Evolutionary conservation across 345 rosid species (phyloP).

Genomic region (Ceriops decandra): DNA sequence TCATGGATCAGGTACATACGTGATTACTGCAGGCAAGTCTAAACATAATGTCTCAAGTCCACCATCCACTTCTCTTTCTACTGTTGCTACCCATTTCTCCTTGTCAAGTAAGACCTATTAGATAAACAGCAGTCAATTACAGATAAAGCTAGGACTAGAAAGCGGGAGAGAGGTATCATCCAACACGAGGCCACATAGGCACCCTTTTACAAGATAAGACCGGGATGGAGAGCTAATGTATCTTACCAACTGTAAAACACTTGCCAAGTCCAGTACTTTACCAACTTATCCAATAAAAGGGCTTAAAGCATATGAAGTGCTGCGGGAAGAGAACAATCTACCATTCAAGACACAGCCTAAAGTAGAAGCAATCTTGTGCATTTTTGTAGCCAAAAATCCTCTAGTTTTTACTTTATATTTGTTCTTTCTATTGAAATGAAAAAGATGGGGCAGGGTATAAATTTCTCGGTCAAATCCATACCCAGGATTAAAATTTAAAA

Average conservation of each 20-base stretch:
- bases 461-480: too few species aligned
- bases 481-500: too few species aligned
- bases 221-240: background rate
- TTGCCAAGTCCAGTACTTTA: background rate
- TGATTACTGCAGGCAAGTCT: conserved; percentile 83
- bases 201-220: background rate
- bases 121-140: conserved; percentile 23
- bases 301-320: background rate
- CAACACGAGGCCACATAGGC: background rate
- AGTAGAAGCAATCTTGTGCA: background rate
- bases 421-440: too few species aligned
- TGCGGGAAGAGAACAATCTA: too few species aligned
- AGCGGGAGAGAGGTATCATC: background rate
- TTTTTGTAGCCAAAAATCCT: background rate
- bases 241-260: background rate
- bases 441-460: too few species aligned
- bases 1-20: conserved; percentile 37
- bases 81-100: conserved; percentile 61
- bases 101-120: conserved; percentile 80
- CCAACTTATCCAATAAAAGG: background rate
- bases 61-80: conserved; percentile 95
- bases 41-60: conserved; percentile 79
- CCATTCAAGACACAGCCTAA: background rate
- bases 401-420: too few species aligned
- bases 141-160: background rate